Conservation (phyloP, 768 basidiomycete genomes). For the Russula olivacea region DNA sequence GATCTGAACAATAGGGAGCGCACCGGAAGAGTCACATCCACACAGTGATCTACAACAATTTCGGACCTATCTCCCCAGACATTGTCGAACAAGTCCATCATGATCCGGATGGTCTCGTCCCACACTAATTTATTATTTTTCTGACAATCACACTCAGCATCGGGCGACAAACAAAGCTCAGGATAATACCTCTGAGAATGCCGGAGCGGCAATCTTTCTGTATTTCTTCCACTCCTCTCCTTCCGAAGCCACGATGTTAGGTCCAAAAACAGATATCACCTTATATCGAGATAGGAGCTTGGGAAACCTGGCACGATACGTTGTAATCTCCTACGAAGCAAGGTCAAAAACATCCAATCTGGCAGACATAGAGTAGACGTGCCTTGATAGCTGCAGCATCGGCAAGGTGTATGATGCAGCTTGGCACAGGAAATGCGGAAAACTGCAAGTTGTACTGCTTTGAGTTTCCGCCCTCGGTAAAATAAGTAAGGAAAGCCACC, state of each 20-base stretch:
- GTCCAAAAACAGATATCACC: too few relatives aligned
- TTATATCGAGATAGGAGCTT: too few relatives aligned
- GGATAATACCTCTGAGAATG: constrained; percentile 2
- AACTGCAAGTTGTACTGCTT: background rate
- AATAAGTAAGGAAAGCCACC: background rate
- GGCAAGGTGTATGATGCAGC: constrained; percentile 1
- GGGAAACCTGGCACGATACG: too few relatives aligned
- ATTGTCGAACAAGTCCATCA: constrained; percentile 34
- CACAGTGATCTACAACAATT: constrained; percentile 40
- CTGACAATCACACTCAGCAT: constrained; percentile 17
- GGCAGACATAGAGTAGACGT: too few relatives aligned
- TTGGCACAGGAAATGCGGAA: constrained; percentile 1
- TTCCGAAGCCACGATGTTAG: too few relatives aligned
- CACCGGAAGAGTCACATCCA: constrained; percentile 54
- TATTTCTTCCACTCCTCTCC: too few relatives aligned
- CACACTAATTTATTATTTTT: constrained; percentile 38
- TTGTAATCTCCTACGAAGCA: too few relatives aligned
- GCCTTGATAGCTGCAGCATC: constrained; percentile 21
- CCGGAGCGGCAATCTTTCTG: too few relatives aligned
- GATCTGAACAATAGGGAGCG: constrained; percentile 9
- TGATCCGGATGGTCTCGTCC: constrained; percentile 34
- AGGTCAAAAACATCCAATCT: background rate
- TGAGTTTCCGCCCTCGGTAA: background rate
- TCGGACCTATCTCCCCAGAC: constrained; percentile 42
- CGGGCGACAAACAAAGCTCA: background rate